A percentile compares a stretch with the other conserved stretches of the same genome.
phyloP scores from a whole-genome alignment of 1,284 basidiomycete species.

The Vanrija pseudolonga region DNA sequence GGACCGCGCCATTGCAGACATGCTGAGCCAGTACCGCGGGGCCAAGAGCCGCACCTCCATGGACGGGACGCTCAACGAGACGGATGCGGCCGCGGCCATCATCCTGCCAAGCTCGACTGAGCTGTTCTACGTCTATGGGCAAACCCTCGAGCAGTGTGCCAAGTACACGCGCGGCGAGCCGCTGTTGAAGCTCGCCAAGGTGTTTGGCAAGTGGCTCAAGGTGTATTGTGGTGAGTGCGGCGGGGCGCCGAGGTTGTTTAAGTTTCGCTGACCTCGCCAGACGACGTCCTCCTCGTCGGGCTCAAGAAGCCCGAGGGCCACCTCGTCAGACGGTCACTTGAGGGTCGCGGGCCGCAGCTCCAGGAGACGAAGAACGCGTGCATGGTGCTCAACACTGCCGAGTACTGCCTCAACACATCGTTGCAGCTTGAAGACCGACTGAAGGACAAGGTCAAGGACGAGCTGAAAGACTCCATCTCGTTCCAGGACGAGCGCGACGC shows the following conservation, averaged over 20 bases:
- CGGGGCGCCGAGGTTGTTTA: not conserved
- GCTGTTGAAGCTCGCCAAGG: constrained; percentile 68
- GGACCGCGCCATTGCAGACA: constrained; percentile 61
- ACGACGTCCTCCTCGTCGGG: constrained; percentile 74
- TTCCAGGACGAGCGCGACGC: constrained; percentile 81
- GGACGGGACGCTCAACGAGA: constrained; percentile 57
- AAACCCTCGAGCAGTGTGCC: constrained; percentile 89
- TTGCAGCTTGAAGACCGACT: constrained; percentile 90
- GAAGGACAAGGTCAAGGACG: constrained; percentile 70
- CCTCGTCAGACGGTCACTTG: constrained; percentile 63
- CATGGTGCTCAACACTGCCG: constrained; percentile 89
- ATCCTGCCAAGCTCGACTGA: constrained; percentile 93
- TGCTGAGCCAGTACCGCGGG: constrained; percentile 69
- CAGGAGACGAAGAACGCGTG: constrained; percentile 74
- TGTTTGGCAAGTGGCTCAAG: constrained; percentile 90
- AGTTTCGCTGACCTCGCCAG: constrained; percentile 50
- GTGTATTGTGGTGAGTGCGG: constrained; percentile 74
- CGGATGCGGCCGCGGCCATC: constrained; percentile 56
- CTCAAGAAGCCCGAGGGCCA: constrained; percentile 58
- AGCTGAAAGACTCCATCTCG: constrained; percentile 71
- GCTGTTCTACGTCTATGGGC: constrained; percentile 94
- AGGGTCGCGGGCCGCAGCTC: constrained; percentile 64
- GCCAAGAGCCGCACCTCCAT: constrained; percentile 62
- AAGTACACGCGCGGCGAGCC: constrained; percentile 71
- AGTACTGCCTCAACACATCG: constrained; percentile 92